A percentile compares a stretch with the other conserved stretches of the same genome.
Conservation (phyloP, 345 rosid genomes). For the Lepidium aucheri region DNA sequence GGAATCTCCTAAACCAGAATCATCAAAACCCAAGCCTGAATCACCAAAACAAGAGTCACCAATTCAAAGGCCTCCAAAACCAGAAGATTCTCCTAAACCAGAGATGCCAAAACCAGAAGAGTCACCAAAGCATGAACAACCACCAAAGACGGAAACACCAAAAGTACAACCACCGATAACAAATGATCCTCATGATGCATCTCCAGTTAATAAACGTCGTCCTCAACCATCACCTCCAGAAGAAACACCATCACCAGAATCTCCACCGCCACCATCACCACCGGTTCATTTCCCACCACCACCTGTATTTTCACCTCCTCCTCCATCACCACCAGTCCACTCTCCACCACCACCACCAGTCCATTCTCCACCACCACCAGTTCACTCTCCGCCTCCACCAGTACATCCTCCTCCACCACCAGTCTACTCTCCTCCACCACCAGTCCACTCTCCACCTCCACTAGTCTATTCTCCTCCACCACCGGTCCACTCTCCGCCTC, state of each 20-base stretch:
- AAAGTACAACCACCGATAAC: constrained; percentile 11
- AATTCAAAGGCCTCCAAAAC: neutral
- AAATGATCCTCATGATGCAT: constrained; percentile 19
- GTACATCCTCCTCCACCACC: constrained; percentile 10
- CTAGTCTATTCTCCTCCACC: constrained; percentile 13
- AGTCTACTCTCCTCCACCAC: constrained; percentile 13
- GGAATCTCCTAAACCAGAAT: neutral
- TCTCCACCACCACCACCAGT: constrained; percentile 16
- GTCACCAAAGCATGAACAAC: constrained; percentile 6
- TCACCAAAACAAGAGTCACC: constrained; percentile 20
- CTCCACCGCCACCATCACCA: constrained; percentile 16
- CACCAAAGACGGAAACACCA: constrained; percentile 21
- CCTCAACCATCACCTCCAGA: constrained; percentile 17
- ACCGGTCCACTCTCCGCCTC: constrained; percentile 1
- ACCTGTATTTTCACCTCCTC: neutral
- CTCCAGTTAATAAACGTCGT: constrained; percentile 19
- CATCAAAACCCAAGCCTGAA: neutral
- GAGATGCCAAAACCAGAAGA: neutral
- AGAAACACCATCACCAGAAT: constrained; percentile 14
- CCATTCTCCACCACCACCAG: neutral
- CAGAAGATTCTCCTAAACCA: neutral
- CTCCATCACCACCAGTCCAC: neutral
- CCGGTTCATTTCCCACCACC: constrained; percentile 11
- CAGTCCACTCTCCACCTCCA: constrained; percentile 11
- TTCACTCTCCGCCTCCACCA: constrained; percentile 9